These are phyloP conservation scores for Neurospora sp. DNA, from an alignment of 495 filamentous ascomycete genomes.

Conservation along the genomic window DNA sequence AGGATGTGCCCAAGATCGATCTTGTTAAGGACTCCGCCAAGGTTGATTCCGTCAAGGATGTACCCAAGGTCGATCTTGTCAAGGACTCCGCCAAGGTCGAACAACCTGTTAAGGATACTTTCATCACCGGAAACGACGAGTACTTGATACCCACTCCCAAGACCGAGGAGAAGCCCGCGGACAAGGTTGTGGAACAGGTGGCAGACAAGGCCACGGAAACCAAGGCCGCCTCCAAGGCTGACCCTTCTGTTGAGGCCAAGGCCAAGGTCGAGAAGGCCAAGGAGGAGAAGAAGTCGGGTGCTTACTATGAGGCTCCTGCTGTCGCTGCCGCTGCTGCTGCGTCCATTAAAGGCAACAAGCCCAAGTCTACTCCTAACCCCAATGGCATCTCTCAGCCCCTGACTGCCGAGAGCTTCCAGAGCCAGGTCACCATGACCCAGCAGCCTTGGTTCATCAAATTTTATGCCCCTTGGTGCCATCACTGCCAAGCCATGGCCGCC, in stretches of 20 bases:
- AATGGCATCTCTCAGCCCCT: slow-evolving; percentile 64
- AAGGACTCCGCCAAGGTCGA: slow-evolving; percentile 7
- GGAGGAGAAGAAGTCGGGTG: neutral
- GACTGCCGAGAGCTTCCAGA: slow-evolving; percentile 78
- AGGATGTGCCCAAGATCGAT: slow-evolving; percentile 1
- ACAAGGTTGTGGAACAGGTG: slow-evolving; percentile 24
- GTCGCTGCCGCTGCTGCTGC: neutral
- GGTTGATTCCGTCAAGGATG: slow-evolving; percentile 1
- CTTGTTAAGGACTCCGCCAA: slow-evolving; percentile 1
- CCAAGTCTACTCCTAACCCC: slow-evolving; percentile 54
- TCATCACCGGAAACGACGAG: neutral
- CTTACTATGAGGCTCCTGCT: neutral
- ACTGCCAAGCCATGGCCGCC: slow-evolving; percentile 86
- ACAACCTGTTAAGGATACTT: neutral
- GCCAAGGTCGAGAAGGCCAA: slow-evolving; percentile 2
- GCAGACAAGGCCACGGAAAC: slow-evolving; percentile 20
- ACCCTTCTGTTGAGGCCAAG: slow-evolving; percentile 11
- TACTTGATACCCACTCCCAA: neutral
- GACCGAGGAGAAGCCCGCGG: neutral
- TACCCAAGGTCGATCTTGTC: neutral
- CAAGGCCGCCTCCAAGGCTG: slow-evolving; percentile 3
- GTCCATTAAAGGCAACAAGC: slow-evolving; percentile 22
- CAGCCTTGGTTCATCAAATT: slow-evolving; percentile 99
- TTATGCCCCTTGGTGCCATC: slow-evolving; percentile 93
- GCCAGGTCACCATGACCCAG: slow-evolving; percentile 69